phyloP scores from a whole-genome alignment of 257 asterid genomes.

The Solanum boliviense region DNA sequence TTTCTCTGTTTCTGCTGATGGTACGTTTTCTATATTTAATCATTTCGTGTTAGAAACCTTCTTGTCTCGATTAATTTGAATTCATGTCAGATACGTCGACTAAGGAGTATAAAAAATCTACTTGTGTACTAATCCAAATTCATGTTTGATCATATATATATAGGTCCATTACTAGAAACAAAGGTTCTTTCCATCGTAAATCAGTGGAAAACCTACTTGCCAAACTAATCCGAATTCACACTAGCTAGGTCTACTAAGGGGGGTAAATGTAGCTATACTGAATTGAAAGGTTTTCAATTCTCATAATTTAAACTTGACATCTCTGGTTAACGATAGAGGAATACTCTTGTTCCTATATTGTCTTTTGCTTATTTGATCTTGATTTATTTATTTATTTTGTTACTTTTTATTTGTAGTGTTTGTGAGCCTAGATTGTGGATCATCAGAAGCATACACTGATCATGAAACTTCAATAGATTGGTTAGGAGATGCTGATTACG shows the following conservation, averaged over 20 bases:
- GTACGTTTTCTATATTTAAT: not conserved
- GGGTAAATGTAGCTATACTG: not conserved
- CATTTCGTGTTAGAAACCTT: not conserved
- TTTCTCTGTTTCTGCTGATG: constrained; percentile 14
- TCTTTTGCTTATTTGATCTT: not conserved
- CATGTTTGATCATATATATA: not conserved
- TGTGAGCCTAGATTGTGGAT: constrained; percentile 32
- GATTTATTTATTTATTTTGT: not conserved
- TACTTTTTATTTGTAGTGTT: not conserved
- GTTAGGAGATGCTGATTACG: constrained; percentile 12
- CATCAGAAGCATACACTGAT: constrained; percentile 17
- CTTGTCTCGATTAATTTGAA: not conserved
- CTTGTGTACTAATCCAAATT: not conserved
- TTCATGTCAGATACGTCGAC: not conserved
- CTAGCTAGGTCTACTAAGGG: not conserved
- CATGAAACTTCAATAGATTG: constrained; percentile 7
- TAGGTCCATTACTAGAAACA: not conserved
- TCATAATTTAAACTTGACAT: not conserved
- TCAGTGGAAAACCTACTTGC: not conserved
- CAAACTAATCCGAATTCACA: not conserved
- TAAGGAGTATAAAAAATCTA: not conserved
- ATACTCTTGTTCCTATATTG: not conserved
- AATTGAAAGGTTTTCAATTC: not conserved
- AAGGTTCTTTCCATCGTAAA: too few species aligned
- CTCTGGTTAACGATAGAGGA: not conserved